Percentiles rank a stretch among this genome's conserved stretches.
These are phyloP conservation scores for Zasmidium angulare DNA, from an alignment of 2,329 filamentous ascomycete genomes.

Conservation along the genomic window DNA sequence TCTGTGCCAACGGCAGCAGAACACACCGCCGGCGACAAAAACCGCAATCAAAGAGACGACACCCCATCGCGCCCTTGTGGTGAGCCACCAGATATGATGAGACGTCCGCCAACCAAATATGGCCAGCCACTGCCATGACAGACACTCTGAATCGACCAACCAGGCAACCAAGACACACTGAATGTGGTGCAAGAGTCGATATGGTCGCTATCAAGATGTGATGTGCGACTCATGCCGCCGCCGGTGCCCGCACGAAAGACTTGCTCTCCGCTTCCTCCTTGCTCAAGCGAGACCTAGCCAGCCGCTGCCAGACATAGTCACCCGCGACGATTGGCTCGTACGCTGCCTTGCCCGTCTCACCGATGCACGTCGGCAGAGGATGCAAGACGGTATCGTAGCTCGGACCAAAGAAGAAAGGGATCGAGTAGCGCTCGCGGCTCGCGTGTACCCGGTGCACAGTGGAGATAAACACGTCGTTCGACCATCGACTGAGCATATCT, in stretches of 20 bases:
- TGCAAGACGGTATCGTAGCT: slow-evolving; percentile 37
- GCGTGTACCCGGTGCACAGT: slow-evolving; percentile 51
- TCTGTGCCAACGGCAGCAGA: not conserved
- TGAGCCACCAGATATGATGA: not conserved
- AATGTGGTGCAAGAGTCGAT: not conserved
- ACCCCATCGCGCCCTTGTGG: not conserved
- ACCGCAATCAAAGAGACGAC: not conserved
- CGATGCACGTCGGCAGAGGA: slow-evolving; percentile 21
- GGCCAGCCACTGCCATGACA: not conserved
- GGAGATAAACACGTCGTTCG: slow-evolving; percentile 45
- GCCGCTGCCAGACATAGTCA: slow-evolving; percentile 24
- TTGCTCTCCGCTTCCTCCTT: slow-evolving; percentile 19
- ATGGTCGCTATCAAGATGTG: not conserved
- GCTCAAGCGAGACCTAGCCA: slow-evolving; percentile 21
- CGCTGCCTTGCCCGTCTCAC: slow-evolving; percentile 12
- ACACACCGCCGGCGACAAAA: not conserved
- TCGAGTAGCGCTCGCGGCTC: slow-evolving; percentile 42
- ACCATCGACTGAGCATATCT: slow-evolving; percentile 52
- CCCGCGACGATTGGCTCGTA: slow-evolving; percentile 27
- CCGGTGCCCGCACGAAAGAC: not conserved
- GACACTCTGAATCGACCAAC: not conserved
- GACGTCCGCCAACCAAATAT: not conserved
- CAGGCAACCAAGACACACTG: not conserved
- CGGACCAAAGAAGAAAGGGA: slow-evolving; percentile 52
- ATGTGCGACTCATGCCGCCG: not conserved